Base-by-base conservation (phyloP, 2,329 filamentous ascomycete species). In the Fusarium sp. region DNA sequence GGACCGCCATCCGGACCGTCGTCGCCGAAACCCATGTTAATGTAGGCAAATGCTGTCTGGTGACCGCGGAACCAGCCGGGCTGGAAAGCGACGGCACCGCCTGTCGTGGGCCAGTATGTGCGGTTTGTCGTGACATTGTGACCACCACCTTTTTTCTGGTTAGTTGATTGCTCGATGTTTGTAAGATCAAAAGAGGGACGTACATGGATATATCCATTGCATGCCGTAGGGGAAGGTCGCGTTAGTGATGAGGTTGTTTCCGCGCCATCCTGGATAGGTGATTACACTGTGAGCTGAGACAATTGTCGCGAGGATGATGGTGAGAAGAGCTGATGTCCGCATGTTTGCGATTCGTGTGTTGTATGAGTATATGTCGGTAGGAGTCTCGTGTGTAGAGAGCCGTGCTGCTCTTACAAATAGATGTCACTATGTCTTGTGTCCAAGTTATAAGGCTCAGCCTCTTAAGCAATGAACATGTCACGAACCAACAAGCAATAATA, bases 51-150 rank as follows among this genome's bases (percentile, higher is more conserved):
- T 18, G 94, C 95, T 8, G 88, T 90, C 36, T 87, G 79, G 79
- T 98, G 96, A 69, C 96, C 96, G 61, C 90, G 89, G 83, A 97
- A 97, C 96, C 96, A 98, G 75, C 95, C 96, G 0, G 96, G 96
- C 77, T 98, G 95, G 74, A 97, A 86, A 50, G 93, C 87, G 64
- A 99, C 76, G n/a, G 94, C 93, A 66, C 96, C 96, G 72, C 96
- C 96, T 31, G 82, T 88, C 50, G 93, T 86, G 16, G 96, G 94
- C 96, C 96, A 98, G 82, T 91, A 92, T 15, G 96, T 97, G 67
- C 95, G 89, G 82, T 99, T 98, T 44, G 81, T 85, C 0, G 92
- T 92, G 37, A 88, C 86, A 46, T 84, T 83, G 83, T 95, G 89
- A 65, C 96, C 96, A 61, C 96, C 96, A 78, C 95, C 95, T 97